A percentile compares a stretch with the other conserved stretches of the same genome.
Conservation (phyloP, 2,329 filamentous ascomycete genomes). For the Exophiala viscosa region DNA sequence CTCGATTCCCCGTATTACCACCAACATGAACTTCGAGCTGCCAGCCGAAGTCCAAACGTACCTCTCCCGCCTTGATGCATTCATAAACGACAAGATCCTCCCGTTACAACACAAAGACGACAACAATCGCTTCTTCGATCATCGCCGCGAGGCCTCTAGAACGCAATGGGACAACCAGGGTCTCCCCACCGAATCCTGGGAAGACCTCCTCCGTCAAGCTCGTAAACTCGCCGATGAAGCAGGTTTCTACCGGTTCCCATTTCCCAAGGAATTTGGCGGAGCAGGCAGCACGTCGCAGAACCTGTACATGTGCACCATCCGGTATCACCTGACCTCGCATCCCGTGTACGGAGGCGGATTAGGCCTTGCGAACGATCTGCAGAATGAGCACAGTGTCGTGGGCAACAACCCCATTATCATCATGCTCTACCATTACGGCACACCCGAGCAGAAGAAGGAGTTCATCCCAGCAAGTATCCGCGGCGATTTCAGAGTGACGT, state of each 20-base stretch:
- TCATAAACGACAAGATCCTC: constrained; percentile 53
- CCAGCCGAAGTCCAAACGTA: constrained; percentile 49
- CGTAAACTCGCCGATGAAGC: constrained; percentile 54
- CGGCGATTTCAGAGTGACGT: constrained; percentile 56
- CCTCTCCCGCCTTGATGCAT: constrained; percentile 52
- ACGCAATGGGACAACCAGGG: constrained; percentile 58
- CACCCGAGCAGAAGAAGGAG: constrained; percentile 50
- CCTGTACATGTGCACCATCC: constrained; percentile 61
- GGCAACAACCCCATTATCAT: constrained; percentile 61
- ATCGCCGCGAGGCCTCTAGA: constrained; percentile 59
- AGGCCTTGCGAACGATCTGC: constrained; percentile 60
- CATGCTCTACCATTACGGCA: constrained; percentile 61
- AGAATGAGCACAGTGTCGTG: constrained; percentile 61
- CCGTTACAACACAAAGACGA: constrained; percentile 55
- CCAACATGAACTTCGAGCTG: constrained; percentile 56
- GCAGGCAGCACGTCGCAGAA: constrained; percentile 50
- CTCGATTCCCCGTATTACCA: background rate
- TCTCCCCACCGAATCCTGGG: constrained; percentile 58
- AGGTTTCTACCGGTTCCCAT: constrained; percentile 58
- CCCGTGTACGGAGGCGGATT: constrained; percentile 46
- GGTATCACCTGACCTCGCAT: constrained; percentile 58
- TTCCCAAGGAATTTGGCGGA: constrained; percentile 56
- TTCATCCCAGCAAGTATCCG: constrained; percentile 52
- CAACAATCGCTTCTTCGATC: constrained; percentile 64
- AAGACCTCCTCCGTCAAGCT: constrained; percentile 50